Base-by-base conservation (phyloP, 176 grass and related monocot genomes). In the Lolium rigidum region DNA sequence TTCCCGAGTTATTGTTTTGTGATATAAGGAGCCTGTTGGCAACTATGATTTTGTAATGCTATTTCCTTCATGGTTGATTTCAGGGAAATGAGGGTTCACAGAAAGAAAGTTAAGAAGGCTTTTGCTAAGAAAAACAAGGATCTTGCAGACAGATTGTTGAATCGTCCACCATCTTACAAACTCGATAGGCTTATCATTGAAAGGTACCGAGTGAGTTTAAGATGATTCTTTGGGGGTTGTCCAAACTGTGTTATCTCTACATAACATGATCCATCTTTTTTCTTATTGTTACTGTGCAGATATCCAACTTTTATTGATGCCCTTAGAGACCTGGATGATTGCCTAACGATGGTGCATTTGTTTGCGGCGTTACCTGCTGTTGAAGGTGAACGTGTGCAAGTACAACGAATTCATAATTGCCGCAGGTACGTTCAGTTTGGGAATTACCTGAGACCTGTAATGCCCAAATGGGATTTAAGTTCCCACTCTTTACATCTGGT, bases 321-420 rank as follows among this genome's bases (percentile, higher is more conserved):
- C 70, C 80, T 99, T 7, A 80, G 97, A 37, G 97, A 99, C 62
- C 43, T 99, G 92, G 97, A 99, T 86, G 97, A 99, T 85, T 99
- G 97, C 84, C 94, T 99, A 70, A 99, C 97, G 78, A 93, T 99
- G 97, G 97, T 96, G 58, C 96, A 98, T 88, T 77, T 98, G 51
- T 98, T 99, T 59, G 97, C 97, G 22, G 89, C 94, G 22, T 91
- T 99, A 76, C 97, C 94, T 82, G 97, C 94, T 80, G 85, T 94
- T 92, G 97, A 96, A 66, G 92, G 97, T 85, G 97, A 96, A 75
- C 90, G 87, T n/a, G 79, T 99, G 68, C 90, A 91, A 90, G 94
- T 96, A 15, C 62, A 93, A 24, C 86, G 72, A 21, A 99, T 99
- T 69, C 97, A 96, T 88, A 96, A 90, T 24, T 99, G 97, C 80